phyloP scores from a whole-genome alignment of 257 asterid species.

The Przewalskia tangutica region DNA sequence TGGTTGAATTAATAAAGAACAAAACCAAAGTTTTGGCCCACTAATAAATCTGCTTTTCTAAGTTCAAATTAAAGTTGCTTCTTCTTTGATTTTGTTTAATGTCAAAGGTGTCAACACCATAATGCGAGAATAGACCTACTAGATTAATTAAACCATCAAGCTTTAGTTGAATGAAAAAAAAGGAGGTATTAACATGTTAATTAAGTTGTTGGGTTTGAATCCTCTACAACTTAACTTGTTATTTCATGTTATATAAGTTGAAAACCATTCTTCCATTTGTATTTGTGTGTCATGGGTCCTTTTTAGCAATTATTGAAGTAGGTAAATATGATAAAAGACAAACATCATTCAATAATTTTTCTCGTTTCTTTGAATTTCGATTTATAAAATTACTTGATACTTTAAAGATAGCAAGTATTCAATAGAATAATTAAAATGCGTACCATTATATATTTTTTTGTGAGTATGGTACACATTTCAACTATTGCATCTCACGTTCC shows the following conservation, averaged over 20 bases:
- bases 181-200: not conserved
- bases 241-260: too few species aligned
- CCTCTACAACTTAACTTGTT: not conserved
- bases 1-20: not conserved
- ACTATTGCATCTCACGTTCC: not conserved
- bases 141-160: not conserved
- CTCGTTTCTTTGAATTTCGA: too few species aligned
- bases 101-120: not conserved
- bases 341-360: too few species aligned
- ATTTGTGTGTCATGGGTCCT: too few species aligned
- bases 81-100: not conserved
- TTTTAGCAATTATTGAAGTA: too few species aligned
- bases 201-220: not conserved
- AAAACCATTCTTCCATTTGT: too few species aligned
- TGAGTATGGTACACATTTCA: not conserved
- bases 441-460: too few species aligned
- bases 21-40: not conserved
- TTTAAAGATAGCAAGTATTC: too few species aligned
- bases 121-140: not conserved
- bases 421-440: too few species aligned
- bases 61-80: constrained; percentile 2
- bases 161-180: not conserved
- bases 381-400: too few species aligned
- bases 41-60: not conserved
- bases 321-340: too few species aligned